These are phyloP conservation scores for Epichloe festucae DNA, from an alignment of 2,329 filamentous ascomycete genomes.

Conservation along the genomic window DNA sequence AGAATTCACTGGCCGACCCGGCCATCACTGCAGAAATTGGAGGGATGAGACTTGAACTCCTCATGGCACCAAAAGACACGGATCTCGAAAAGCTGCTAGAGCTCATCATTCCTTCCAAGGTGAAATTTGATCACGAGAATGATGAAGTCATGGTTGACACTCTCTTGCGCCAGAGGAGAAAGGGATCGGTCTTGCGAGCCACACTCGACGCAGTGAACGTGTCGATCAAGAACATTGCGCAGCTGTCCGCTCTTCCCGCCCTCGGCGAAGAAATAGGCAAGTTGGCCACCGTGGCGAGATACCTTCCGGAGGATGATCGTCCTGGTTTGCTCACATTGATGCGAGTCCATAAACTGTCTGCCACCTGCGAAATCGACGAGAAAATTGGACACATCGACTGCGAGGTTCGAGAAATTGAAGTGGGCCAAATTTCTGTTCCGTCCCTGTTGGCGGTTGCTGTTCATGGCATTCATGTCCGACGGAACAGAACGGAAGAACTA, in stretches of 20 bases:
- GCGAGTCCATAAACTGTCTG: constrained; percentile 49
- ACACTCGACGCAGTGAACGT: constrained; percentile 52
- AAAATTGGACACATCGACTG: constrained; percentile 53
- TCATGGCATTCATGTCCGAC: constrained; percentile 43
- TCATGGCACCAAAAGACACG: constrained; percentile 57
- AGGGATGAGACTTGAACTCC: constrained; percentile 59
- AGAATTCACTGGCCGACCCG: constrained; percentile 38
- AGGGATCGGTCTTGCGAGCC: constrained; percentile 69
- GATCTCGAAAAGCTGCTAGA: constrained; percentile 75
- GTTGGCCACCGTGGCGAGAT: constrained; percentile 80
- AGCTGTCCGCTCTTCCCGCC: constrained; percentile 53
- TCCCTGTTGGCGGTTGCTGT: constrained; percentile 70
- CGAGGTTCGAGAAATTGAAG: constrained; percentile 49
- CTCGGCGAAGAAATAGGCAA: constrained; percentile 70
- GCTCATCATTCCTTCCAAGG: constrained; percentile 80
- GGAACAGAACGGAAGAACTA: constrained; percentile 59
- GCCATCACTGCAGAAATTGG: constrained; percentile 50
- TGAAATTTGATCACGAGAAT: constrained; percentile 72
- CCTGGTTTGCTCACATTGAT: constrained; percentile 73
- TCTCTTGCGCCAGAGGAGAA: constrained; percentile 69
- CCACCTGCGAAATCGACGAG: constrained; percentile 50
- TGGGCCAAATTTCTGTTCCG: constrained; percentile 74
- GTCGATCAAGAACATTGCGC: constrained; percentile 47
- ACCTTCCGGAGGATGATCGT: constrained; percentile 87
- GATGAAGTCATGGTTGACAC: constrained; percentile 95